Evolutionary conservation across 345 rosid genomes (phyloP).

Genomic region (Luvunga scandens): DNA sequence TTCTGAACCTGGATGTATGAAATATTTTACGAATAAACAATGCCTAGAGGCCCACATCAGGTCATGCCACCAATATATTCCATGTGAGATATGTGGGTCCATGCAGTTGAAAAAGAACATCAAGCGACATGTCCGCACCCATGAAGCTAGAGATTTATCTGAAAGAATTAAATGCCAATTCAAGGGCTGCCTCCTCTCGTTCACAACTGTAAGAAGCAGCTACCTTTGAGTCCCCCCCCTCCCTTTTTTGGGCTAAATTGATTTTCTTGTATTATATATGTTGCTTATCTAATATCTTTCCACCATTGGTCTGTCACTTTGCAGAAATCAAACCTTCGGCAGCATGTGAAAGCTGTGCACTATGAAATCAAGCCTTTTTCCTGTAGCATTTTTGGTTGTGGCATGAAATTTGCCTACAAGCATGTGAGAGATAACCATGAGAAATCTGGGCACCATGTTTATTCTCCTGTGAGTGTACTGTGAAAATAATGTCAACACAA

Average conservation of each 20-base stretch:
- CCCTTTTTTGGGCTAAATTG: background rate
- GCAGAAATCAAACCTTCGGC: slow-evolving; percentile 69
- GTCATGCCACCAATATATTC: slow-evolving; percentile 55
- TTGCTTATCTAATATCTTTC: background rate
- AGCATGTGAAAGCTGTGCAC: slow-evolving; percentile 76
- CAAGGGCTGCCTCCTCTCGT: slow-evolving; percentile 58
- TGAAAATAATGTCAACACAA: background rate
- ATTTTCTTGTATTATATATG: background rate
- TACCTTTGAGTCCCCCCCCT: background rate
- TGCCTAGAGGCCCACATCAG: slow-evolving; percentile 66
- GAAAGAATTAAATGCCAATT: slow-evolving; percentile 51
- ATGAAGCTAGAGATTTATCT: slow-evolving; percentile 37
- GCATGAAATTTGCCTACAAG: slow-evolving; percentile 67
- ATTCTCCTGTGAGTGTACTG: slow-evolving; percentile 48
- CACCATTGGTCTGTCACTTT: background rate
- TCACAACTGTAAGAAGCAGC: slow-evolving; percentile 53
- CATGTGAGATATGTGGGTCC: slow-evolving; percentile 63
- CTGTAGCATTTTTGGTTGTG: slow-evolving; percentile 61
- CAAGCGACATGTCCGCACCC: slow-evolving; percentile 66
- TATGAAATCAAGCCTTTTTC: slow-evolving; percentile 47
- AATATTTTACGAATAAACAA: slow-evolving; percentile 62
- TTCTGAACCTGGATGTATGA: slow-evolving; percentile 69
- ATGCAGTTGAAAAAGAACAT: slow-evolving; percentile 72
- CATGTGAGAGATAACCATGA: slow-evolving; percentile 84
- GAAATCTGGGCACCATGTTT: slow-evolving; percentile 51